Percentiles rank a stretch among this genome's conserved stretches.
phyloP scores from a whole-genome alignment of 140 eudicot genomes.

The Anethum foeniculum region DNA sequence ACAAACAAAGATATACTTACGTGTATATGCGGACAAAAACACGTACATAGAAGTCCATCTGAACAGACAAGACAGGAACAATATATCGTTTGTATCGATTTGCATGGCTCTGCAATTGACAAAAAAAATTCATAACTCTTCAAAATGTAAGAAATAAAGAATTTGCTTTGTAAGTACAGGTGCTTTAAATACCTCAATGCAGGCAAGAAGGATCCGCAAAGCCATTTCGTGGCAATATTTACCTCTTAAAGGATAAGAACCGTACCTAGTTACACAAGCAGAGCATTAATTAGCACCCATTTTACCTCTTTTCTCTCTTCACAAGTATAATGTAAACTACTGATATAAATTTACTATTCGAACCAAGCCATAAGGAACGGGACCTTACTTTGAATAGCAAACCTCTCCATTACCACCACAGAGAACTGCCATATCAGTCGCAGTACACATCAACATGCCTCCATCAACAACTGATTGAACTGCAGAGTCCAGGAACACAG shows the following conservation, averaged over 20 bases:
- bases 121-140: neutral
- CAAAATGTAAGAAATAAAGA: neutral
- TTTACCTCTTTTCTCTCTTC: neutral
- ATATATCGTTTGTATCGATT: conserved; percentile 90
- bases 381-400: conserved; percentile 87
- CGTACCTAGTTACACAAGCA: conserved; percentile 51
- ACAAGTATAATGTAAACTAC: neutral
- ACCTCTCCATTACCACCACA: conserved; percentile 98
- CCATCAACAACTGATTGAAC: conserved; percentile 93
- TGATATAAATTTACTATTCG: conserved; percentile 5
- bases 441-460: conserved; percentile 94
- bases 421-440: conserved; percentile 97
- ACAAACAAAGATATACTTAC: conserved; percentile 29
- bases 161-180: neutral
- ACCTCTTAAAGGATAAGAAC: conserved; percentile 80
- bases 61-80: conserved; percentile 85
- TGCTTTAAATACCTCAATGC: conserved; percentile 59
- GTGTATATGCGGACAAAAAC: conserved; percentile 88
- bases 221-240: conserved; percentile 99
- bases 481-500: conserved; percentile 94
- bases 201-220: conserved; percentile 85
- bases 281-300: conserved; percentile 19
- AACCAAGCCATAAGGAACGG: neutral
- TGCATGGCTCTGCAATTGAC: conserved; percentile 80
- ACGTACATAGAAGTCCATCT: conserved; percentile 91